A percentile compares a stretch with the other conserved stretches of the same genome.
phyloP scores from a whole-genome alignment of 2,329 filamentous ascomycete species.

The Dothideomycetes sp. region DNA sequence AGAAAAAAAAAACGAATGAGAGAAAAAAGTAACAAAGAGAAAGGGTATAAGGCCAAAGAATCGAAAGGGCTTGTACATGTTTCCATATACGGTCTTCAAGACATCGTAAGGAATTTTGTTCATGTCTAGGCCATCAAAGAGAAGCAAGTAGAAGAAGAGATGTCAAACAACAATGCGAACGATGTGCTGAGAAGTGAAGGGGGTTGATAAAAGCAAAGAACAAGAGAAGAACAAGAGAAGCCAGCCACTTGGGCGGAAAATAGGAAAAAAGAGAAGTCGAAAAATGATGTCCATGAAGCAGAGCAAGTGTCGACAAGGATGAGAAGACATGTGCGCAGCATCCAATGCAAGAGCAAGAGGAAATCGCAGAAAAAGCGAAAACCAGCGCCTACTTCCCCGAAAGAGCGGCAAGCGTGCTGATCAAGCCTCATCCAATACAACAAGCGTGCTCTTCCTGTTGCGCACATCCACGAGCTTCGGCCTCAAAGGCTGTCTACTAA shows the following conservation, averaged over 20 bases:
- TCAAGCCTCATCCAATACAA: constrained; percentile 21
- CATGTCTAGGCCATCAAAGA: neutral
- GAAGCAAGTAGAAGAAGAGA: neutral
- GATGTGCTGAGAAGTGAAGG: neutral
- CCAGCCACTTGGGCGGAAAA: neutral
- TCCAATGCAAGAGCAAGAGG: neutral
- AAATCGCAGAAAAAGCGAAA: neutral
- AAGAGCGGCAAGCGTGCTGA: too few species aligned
- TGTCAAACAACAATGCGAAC: neutral
- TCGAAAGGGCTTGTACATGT: too few species aligned
- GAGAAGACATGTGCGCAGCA: too few species aligned
- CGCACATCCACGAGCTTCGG: constrained; percentile 26
- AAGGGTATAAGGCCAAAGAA: constrained; percentile 10
- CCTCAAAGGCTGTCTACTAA: constrained; percentile 22
- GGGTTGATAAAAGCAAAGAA: neutral
- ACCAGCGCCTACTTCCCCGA: too few species aligned
- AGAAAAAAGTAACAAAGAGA: neutral
- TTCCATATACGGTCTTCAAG: constrained; percentile 2
- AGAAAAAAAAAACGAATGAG: neutral
- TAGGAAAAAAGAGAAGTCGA: neutral
- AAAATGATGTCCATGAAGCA: neutral
- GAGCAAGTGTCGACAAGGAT: too few species aligned
- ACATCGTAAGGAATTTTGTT: neutral
- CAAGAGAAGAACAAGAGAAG: neutral
- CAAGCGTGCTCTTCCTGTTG: constrained; percentile 25